phyloP scores from a whole-genome alignment of 2,329 filamentous ascomycete genomes.

The Aspergillus amoenus region DNA sequence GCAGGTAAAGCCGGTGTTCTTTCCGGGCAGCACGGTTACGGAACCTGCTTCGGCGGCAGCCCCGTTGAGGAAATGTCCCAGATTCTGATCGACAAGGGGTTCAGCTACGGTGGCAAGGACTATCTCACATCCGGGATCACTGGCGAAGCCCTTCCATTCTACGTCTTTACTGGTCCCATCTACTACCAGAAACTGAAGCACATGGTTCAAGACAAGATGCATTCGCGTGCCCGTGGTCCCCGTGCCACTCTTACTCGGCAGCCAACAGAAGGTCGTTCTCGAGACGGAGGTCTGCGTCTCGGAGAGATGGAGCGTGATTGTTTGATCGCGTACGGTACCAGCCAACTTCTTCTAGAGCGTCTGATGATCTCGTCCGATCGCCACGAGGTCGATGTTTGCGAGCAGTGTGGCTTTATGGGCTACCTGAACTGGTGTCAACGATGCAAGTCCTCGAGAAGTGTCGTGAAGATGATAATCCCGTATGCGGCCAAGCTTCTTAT shows the following conservation, averaged over 20 bases:
- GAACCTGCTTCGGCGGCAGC: slow-evolving; percentile 80
- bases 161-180: slow-evolving; percentile 98
- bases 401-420: slow-evolving; percentile 90
- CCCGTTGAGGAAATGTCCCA: slow-evolving; percentile 87
- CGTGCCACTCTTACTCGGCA: slow-evolving; percentile 90
- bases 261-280: slow-evolving; percentile 90
- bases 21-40: slow-evolving; percentile 82
- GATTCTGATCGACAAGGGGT: slow-evolving; percentile 81
- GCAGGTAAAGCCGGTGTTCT: slow-evolving; percentile 92
- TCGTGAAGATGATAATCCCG: slow-evolving; percentile 92
- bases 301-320: slow-evolving; percentile 99
- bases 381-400: slow-evolving; percentile 89
- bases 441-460: slow-evolving; percentile 78
- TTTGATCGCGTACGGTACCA: slow-evolving; percentile 93
- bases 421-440: slow-evolving; percentile 94
- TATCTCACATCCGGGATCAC: slow-evolving; percentile 95
- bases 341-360: slow-evolving; percentile 85
- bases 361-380: slow-evolving; percentile 94
- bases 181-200: slow-evolving; percentile 99
- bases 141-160: slow-evolving; percentile 87
- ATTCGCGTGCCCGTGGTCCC: slow-evolving; percentile 86
- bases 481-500: slow-evolving; percentile 96
- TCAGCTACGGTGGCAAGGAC: slow-evolving; percentile 96
- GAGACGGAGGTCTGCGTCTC: slow-evolving; percentile 86
- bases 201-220: slow-evolving; percentile 99